phyloP scores from a whole-genome alignment of 441 rosid species.

The Mallotus japonicus region DNA sequence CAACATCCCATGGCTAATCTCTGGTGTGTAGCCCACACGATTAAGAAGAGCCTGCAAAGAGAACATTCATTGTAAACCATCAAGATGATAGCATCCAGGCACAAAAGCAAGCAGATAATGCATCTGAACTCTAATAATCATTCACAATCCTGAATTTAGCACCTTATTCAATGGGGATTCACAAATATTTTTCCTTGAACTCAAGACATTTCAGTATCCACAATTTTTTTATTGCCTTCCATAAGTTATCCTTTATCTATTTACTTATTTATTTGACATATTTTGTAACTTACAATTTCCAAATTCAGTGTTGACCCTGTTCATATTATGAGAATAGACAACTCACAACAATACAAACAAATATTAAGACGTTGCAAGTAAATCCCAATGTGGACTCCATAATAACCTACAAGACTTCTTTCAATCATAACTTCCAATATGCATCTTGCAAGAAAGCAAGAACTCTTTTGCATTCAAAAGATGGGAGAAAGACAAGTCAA shows the following conservation, averaged over 20 bases:
- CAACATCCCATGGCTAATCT: conserved; percentile 80
- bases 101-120: neutral
- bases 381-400: neutral
- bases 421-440: neutral
- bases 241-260: neutral
- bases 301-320: neutral
- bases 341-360: neutral
- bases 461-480: neutral
- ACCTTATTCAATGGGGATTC: neutral
- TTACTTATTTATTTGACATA: no score
- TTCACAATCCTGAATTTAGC: neutral
- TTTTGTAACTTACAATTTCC: neutral
- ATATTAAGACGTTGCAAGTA: neutral
- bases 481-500: neutral
- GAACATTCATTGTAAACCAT: conserved; percentile 2
- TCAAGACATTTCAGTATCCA: neutral
- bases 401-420: neutral
- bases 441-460: neutral
- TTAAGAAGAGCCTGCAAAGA: conserved; percentile 64
- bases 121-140: neutral
- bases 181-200: neutral
- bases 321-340: neutral
- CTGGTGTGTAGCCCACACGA: conserved; percentile 83
- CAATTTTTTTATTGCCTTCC: neutral
- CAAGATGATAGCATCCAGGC: neutral